Percentiles rank a stretch among this genome's conserved stretches.
Evolutionary conservation across 257 asterid species (phyloP).

Genomic region (Solanum medicagineum): DNA sequence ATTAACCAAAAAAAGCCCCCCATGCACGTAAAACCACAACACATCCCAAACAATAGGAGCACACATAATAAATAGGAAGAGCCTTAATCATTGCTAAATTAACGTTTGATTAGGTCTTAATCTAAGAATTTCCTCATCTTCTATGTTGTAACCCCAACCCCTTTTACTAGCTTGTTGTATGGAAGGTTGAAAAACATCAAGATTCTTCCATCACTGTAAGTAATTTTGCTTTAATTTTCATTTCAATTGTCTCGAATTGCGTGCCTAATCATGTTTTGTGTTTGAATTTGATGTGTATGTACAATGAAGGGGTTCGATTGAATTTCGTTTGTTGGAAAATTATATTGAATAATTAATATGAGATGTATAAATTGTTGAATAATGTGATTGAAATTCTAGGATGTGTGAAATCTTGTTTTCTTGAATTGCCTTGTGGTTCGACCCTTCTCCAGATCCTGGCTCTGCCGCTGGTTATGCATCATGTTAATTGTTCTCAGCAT

Average conservation of each 20-base stretch:
- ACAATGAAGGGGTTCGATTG: not conserved
- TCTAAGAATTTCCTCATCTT: not conserved
- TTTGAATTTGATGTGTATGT: not conserved
- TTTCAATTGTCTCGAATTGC: not conserved
- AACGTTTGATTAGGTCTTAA: not conserved
- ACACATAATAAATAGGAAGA: not conserved
- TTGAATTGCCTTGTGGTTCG: not conserved
- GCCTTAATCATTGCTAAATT: not conserved
- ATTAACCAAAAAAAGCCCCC: not conserved
- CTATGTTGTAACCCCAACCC: not conserved
- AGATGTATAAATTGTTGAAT: not conserved
- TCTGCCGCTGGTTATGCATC: not conserved
- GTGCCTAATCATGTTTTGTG: not conserved
- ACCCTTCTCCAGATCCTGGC: no score
- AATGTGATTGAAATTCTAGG: not conserved
- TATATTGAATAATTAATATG: not conserved
- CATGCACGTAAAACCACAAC: conserved; percentile 2
- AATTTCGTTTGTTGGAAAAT: not conserved
- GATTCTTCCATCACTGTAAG: not conserved
- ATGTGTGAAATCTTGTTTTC: not conserved
- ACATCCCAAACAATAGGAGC: not conserved
- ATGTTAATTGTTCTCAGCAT: not conserved
- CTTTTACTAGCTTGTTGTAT: not conserved
- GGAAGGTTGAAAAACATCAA: not conserved
- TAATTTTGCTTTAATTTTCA: not conserved